Conservation (phyloP, 768 basidiomycete genomes). For the Termitomyces sp. region DNA sequence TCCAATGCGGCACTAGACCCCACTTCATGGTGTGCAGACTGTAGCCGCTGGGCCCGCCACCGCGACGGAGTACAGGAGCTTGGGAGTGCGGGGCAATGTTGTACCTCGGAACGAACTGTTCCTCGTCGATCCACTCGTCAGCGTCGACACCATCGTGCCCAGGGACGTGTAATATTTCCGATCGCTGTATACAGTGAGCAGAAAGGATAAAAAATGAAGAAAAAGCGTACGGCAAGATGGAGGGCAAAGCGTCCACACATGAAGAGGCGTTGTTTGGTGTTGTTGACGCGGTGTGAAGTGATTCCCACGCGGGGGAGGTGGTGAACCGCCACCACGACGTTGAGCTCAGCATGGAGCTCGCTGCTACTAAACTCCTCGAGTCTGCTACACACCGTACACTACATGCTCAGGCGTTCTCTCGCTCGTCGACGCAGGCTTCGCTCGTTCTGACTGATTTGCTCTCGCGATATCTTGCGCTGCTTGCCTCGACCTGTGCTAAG, state of each 20-base stretch:
- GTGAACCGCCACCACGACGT: conserved; percentile 15
- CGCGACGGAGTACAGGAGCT: conserved; percentile 67
- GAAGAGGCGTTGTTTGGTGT: conserved; percentile 4
- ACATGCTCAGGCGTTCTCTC: conserved; percentile 74
- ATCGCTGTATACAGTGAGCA: conserved; percentile 23
- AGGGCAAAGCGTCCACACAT: conserved; percentile 71
- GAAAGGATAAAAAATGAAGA: neutral
- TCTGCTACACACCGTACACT: conserved; percentile 65
- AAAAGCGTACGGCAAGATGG: conserved; percentile 37
- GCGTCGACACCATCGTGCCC: conserved; percentile 41
- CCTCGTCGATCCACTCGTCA: conserved; percentile 59
- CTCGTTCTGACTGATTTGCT: conserved; percentile 72
- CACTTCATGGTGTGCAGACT: conserved; percentile 85
- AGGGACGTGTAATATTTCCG: conserved; percentile 40
- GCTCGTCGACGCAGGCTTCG: conserved; percentile 71
- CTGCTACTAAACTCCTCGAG: conserved; percentile 61
- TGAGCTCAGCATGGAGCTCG: conserved; percentile 43
- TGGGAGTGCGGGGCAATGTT: conserved; percentile 83
- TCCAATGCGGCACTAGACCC: conserved; percentile 88
- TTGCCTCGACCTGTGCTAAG: conserved; percentile 64
- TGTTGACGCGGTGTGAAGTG: conserved; percentile 3
- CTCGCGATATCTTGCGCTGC: conserved; percentile 65
- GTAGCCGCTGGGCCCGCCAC: conserved; percentile 27
- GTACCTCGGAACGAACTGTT: conserved; percentile 61
- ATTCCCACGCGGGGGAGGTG: conserved; percentile 6